Percentiles rank a stretch among this genome's conserved stretches.
Conservation (phyloP, 345 rosid genomes). For the Eucalyptus polybractea region DNA sequence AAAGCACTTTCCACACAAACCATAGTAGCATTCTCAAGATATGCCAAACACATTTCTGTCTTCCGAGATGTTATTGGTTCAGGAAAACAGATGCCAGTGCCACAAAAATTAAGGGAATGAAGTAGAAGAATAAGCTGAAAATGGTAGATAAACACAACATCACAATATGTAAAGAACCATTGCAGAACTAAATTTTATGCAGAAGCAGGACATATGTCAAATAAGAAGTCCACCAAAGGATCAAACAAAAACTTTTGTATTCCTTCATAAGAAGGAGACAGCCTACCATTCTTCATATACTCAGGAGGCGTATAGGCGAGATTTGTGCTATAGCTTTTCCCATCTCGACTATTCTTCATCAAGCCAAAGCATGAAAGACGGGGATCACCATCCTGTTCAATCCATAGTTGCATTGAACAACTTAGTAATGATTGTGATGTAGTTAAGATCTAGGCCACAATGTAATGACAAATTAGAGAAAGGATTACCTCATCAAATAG, state of each 20-base stretch:
- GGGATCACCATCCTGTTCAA: slow-evolving; percentile 85
- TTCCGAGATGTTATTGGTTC: background rate
- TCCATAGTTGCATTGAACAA: background rate
- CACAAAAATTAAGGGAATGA: background rate
- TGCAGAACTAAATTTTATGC: background rate
- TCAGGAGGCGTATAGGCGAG: slow-evolving; percentile 96
- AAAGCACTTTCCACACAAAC: background rate
- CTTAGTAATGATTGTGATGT: background rate
- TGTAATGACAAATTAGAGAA: background rate
- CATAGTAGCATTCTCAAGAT: background rate
- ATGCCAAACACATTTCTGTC: background rate
- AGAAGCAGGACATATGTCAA: background rate
- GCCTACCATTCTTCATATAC: slow-evolving; percentile 73
- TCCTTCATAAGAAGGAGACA: background rate
- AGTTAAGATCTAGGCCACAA: background rate
- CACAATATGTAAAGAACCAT: background rate
- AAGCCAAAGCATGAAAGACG: slow-evolving; percentile 96
- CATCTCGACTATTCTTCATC: slow-evolving; percentile 93
- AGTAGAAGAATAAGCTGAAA: background rate
- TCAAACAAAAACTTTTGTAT: background rate
- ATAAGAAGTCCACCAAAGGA: background rate
- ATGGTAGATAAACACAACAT: background rate
- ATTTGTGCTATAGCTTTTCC: slow-evolving; percentile 92
- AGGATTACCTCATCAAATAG: slow-evolving; percentile 84
- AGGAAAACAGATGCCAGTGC: background rate